These are phyloP conservation scores for Leccinum obscurum DNA, from an alignment of 768 basidiomycete species.

Conservation along the genomic window DNA sequence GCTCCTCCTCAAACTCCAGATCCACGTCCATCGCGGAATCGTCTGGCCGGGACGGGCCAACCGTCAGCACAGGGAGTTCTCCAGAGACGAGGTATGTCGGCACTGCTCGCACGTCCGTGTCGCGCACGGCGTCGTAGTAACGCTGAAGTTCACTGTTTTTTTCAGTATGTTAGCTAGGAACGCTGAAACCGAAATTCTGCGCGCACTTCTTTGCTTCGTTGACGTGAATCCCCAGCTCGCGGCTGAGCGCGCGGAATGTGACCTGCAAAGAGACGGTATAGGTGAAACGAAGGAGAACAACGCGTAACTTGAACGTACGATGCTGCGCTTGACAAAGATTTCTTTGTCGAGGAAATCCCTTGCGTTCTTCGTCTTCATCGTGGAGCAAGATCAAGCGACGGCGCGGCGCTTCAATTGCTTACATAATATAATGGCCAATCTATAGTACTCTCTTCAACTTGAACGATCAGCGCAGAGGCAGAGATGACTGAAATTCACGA, in stretches of 20 bases:
- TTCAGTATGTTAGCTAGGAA: not conserved
- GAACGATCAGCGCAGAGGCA: not conserved
- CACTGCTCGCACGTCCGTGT: constrained; percentile 30
- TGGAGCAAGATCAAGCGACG: constrained; percentile 1
- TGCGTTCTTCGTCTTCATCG: constrained; percentile 31
- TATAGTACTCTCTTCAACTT: too few relatives aligned
- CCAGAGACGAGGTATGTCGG: constrained; percentile 80
- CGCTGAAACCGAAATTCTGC: not conserved
- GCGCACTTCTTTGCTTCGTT: constrained; percentile 74
- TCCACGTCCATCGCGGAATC: constrained; percentile 33
- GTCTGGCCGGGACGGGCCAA: not conserved
- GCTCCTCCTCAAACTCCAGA: constrained; percentile 40
- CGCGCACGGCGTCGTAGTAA: constrained; percentile 49
- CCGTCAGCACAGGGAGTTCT: constrained; percentile 35
- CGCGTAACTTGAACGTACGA: constrained; percentile 32
- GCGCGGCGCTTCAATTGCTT: not conserved
- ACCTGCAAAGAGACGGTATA: constrained; percentile 45
- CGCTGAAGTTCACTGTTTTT: constrained; percentile 57
- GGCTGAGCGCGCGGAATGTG: constrained; percentile 76
- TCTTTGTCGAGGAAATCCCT: constrained; percentile 49
- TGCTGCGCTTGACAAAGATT: constrained; percentile 42
- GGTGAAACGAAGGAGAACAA: not conserved
- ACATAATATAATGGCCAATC: not conserved
- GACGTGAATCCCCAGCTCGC: constrained; percentile 69
- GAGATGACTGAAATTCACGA: constrained; percentile 87